Conservation (phyloP, 2,329 filamentous ascomycete genomes). For the Nothomitra cinnamomea region DNA sequence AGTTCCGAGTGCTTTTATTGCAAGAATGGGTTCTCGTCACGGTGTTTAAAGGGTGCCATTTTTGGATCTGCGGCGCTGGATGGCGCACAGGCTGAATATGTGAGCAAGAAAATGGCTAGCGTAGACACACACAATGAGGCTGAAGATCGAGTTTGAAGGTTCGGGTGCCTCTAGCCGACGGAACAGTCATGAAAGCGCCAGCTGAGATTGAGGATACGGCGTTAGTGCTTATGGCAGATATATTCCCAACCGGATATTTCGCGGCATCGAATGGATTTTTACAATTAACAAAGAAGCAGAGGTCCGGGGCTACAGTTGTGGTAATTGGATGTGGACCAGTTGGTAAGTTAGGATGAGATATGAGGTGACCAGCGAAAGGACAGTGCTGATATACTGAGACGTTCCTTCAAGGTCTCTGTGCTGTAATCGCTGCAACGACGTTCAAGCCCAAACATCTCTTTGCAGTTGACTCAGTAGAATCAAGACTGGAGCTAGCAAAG, state of each 20-base stretch:
- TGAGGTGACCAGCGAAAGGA: background rate
- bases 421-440: constrained; percentile 59
- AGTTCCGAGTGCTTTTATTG: constrained; percentile 73
- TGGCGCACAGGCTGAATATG: constrained; percentile 68
- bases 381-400: background rate
- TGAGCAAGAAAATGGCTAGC: constrained; percentile 15
- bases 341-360: background rate
- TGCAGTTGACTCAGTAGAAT: constrained; percentile 62
- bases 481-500: constrained; percentile 55
- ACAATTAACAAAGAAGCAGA: constrained; percentile 37
- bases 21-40: constrained; percentile 54
- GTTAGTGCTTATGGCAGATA: constrained; percentile 79
- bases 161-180: constrained; percentile 64
- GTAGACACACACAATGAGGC: constrained; percentile 11
- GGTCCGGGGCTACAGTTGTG: constrained; percentile 52
- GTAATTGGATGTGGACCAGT: constrained; percentile 62
- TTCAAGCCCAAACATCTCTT: constrained; percentile 60
- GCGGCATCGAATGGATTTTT: constrained; percentile 65
- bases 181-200: constrained; percentile 60
- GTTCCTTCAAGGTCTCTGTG: constrained; percentile 64
- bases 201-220: constrained; percentile 53
- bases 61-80: constrained; percentile 56
- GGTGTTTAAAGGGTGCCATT: constrained; percentile 52
- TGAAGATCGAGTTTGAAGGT: constrained; percentile 25
- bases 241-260: constrained; percentile 62